Evolutionary conservation across 139 green algal species (phyloP), one percentile per base, ranked within the genome.

Genomic region (Raphidocelis subcapitata): DNA sequence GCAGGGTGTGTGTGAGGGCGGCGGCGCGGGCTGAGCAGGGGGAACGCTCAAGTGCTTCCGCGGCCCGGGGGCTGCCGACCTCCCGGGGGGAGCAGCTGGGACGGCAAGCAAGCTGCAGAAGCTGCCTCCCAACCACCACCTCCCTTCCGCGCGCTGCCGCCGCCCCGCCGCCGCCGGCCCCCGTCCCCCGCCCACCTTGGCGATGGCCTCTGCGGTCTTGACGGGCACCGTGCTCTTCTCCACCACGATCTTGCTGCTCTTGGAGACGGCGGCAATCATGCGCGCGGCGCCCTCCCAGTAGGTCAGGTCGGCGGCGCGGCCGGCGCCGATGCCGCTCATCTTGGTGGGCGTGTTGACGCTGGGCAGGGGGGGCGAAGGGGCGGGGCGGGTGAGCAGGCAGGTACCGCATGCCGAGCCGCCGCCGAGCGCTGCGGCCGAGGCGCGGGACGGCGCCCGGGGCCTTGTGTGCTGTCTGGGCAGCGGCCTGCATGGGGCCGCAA

Each of bases 211-310:
- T 8, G 96, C 96, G 0, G 96, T 99, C 81, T 99, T 98, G 23
- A 99, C 96, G 21, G 96, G 96, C 52, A 99, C 96, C 5, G 96
- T 99, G 14, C 91, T 98, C 88, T 99, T 99, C 87, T 99, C 96
- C 57, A 99, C 96, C 23, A 99, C 92, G 74, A 99, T 97, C 85
- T 99, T 99, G 81, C 74, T 88, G 55, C 73, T 84, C 36, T 81
- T 97, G 52, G 91, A 96, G 2, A 89, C 85, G 5, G 77, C 82
- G 12, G 95, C 95, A 69, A 99, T 99, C 47, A 95, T 88, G 47
- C 95, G 89, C 5, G 96, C 96, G 2, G 96, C 96, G 18, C 89
- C 88, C 81, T 99, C 96, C 96, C 96, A 99, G 88, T 99, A 99
- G 10, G 94, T 98, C 49, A 99, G 84, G 81, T 99, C 95, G 32